Evolutionary conservation across 352 stramenopile species (phyloP).

Genomic region (Globisporangium cylindrosporum): DNA sequence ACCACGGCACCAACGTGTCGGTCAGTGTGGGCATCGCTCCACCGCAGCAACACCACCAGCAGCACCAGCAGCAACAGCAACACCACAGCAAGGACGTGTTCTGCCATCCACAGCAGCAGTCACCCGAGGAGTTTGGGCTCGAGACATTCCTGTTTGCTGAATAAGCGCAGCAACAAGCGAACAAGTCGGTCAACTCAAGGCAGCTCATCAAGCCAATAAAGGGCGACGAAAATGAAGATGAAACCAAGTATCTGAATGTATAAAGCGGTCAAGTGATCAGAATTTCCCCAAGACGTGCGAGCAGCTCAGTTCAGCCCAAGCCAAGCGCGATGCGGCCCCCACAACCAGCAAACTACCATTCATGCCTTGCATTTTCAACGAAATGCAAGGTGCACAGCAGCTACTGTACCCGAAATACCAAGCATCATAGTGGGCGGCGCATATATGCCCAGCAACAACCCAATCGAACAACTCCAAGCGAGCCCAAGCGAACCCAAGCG

Average conservation of each 20-base stretch:
- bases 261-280: not conserved
- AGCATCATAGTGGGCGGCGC: not conserved
- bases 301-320: not conserved
- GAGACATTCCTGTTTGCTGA: slow-evolving; percentile 69
- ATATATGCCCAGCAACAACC: not conserved
- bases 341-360: not conserved
- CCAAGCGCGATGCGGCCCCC: not conserved
- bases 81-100: slow-evolving; percentile 24
- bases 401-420: slow-evolving; percentile 14
- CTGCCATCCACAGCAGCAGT: slow-evolving; percentile 40
- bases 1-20: slow-evolving; percentile 14
- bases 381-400: slow-evolving; percentile 16
- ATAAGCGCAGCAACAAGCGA: slow-evolving; percentile 26
- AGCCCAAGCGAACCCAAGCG: not conserved
- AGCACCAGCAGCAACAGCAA: slow-evolving; percentile 21
- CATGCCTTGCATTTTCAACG: not conserved
- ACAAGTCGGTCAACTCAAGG: not conserved
- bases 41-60: slow-evolving; percentile 12
- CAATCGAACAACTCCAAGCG: not conserved
- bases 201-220: not conserved
- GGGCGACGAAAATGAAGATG: not conserved
- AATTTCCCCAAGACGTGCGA: slow-evolving; percentile 1
- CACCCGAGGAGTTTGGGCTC: slow-evolving; percentile 60
- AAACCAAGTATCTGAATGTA: not conserved
- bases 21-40: slow-evolving; percentile 22